Evolutionary conservation across 1,139 yeast genomes (phyloP).

Genomic region (Magnusiomyces starmeri): DNA sequence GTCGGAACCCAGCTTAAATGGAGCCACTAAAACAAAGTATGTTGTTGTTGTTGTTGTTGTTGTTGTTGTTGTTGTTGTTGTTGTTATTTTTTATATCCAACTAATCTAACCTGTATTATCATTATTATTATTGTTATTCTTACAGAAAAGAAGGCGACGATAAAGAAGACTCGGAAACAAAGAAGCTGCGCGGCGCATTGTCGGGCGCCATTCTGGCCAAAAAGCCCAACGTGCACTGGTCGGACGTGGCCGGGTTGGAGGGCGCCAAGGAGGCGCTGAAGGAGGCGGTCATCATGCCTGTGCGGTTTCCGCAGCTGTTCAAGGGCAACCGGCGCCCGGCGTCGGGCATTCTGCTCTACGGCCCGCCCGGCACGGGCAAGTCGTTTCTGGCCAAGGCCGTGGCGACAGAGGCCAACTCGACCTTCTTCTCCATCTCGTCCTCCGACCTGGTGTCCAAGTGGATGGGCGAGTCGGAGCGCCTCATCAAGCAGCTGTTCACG

Average conservation of each 20-base stretch:
- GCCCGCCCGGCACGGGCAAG: conserved; percentile 99
- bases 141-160: conserved; percentile 35
- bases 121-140: neutral
- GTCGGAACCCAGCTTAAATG: conserved; percentile 38
- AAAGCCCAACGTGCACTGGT: conserved; percentile 91
- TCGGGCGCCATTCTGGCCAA: conserved; percentile 90
- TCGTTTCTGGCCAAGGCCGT: conserved; percentile 95
- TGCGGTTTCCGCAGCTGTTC: conserved; percentile 87
- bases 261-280: conserved; percentile 93
- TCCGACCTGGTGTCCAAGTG: conserved; percentile 93
- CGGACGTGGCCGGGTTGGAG: conserved; percentile 92
- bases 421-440: conserved; percentile 90
- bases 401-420: conserved; percentile 96
- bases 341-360: conserved; percentile 83
- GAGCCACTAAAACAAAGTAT: conserved; percentile 50
- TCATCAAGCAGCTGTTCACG: conserved; percentile 85
- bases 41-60: conserved; percentile 23
- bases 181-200: conserved; percentile 82
- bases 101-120: neutral
- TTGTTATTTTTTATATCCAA: neutral
- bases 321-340: conserved; percentile 93
- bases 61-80: neutral
- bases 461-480: conserved; percentile 98
- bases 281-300: conserved; percentile 95
- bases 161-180: conserved; percentile 76